Percentiles rank a stretch among this genome's conserved stretches.
phyloP scores from a whole-genome alignment of 495 filamentous ascomycete genomes.

The Bacidia rubella region DNA sequence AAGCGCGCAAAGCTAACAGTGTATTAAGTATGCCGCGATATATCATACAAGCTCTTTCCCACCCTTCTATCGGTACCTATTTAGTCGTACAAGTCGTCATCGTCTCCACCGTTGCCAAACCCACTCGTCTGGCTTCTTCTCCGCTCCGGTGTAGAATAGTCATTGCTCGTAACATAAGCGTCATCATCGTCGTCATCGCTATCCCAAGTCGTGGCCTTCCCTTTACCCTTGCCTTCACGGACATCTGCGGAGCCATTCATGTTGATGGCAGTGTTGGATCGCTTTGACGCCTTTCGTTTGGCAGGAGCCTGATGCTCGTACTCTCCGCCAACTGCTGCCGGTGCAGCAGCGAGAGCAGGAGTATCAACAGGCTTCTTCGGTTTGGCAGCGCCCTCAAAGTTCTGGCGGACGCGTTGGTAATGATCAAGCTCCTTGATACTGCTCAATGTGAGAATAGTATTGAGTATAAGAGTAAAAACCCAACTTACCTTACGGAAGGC shows the following conservation, averaged over 20 bases:
- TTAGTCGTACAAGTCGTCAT: constrained; percentile 14
- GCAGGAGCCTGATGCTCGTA: background rate
- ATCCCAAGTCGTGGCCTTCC: constrained; percentile 15
- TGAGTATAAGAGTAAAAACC: background rate
- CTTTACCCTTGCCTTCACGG: constrained; percentile 18
- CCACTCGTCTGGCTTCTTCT: constrained; percentile 5
- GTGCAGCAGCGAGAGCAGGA: background rate
- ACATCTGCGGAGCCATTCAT: background rate
- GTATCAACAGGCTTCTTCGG: background rate
- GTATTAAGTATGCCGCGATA: background rate
- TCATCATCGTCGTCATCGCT: constrained; percentile 20
- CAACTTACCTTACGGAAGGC: constrained; percentile 62
- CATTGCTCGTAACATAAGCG: constrained; percentile 20
- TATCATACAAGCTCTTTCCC: background rate
- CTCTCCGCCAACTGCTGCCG: background rate
- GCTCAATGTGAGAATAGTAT: background rate
- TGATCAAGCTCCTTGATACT: constrained; percentile 86
- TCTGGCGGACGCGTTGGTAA: constrained; percentile 68
- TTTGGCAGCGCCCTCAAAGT: constrained; percentile 47
- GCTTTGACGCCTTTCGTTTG: constrained; percentile 1
- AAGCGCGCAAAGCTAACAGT: background rate
- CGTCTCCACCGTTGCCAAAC: constrained; percentile 10
- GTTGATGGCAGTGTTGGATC: constrained; percentile 6
- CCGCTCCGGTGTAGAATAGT: constrained; percentile 13
- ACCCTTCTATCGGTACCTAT: background rate